Evolutionary conservation across 768 basidiomycete genomes (phyloP), one percentile per base, ranked within the genome.

Genomic region (Boletus sp.): DNA sequence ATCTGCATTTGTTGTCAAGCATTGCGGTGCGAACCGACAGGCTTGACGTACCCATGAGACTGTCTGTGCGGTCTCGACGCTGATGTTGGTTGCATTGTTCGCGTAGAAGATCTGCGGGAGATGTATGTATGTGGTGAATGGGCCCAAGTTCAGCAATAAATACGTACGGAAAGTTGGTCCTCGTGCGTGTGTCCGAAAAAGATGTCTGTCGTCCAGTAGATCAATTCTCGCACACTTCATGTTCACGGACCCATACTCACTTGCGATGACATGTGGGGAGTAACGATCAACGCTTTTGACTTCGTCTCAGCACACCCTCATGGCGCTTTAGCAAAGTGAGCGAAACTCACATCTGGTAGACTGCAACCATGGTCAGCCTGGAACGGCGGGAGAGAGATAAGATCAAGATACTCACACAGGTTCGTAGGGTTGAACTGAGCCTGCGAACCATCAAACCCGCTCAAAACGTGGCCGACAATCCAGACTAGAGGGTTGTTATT

Each of bases 181-280:
- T 89, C 85, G 59, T 89, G 88, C 0, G 84, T 84, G 62, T 90
- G 89, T 18, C 89, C 88, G 59, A 76, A 89, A 74, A 89, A 87
- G 18, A 89, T 80, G 57, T 81, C 86, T 83, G 36, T 54, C 20
- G 14, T 44, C 6, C 20, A 7, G 55, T 46, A 1, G 17, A 9
- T 58, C 11, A 58, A 20, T 42, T 15, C 44, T 17, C 4, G 5
- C 28, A 42, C 32, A n/a, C 18, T 47, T 18, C 17, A 2, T 4
- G 9, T n/a, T 14, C 7, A 30, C 18, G 24, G 33, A 63, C 7
- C 4, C n/a, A 46, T 18, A 50, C 78, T 57, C 47, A 77, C 77
- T 76, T 50, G 47, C 47, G 14, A 49, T 49, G 33, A 49, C 47
- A 20, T 36, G 47, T 15, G 47, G 47, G n/a, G 47, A 49, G 35